phyloP scores from a whole-genome alignment of 2,329 filamentous ascomycete species.

The Emmonsia crescens region DNA sequence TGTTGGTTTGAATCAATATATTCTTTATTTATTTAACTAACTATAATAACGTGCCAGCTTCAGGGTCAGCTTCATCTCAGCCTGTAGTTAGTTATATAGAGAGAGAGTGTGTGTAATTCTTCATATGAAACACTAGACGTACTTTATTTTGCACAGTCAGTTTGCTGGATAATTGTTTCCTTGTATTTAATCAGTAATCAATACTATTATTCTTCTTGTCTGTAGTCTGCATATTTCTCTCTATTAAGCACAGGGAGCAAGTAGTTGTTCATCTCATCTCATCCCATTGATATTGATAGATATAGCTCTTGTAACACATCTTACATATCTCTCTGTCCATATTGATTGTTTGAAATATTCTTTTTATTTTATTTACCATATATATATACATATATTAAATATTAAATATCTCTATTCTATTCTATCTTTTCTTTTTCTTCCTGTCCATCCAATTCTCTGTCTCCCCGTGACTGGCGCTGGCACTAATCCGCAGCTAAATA shows the following conservation, averaged over 20 bases:
- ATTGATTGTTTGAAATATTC: background rate
- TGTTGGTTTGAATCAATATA: background rate
- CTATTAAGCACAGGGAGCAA: too few species aligned
- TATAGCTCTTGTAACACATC: too few species aligned
- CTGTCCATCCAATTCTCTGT: background rate
- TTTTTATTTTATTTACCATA: background rate
- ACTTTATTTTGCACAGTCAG: too few species aligned
- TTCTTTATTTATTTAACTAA: background rate
- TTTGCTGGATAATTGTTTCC: too few species aligned
- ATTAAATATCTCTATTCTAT: background rate
- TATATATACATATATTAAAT: too few species aligned
- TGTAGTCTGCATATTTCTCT: too few species aligned
- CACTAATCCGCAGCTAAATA: background rate
- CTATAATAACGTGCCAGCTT: background rate
- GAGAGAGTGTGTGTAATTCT: background rate
- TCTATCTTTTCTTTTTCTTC: background rate
- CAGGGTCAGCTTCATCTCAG: background rate
- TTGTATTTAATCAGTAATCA: too few species aligned
- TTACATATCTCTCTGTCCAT: background rate
- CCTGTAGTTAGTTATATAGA: background rate
- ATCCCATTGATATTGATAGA: too few species aligned
- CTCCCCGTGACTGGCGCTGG: background rate
- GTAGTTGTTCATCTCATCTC: too few species aligned
- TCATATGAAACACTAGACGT: background rate
- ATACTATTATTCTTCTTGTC: too few species aligned